phyloP scores from a whole-genome alignment of 179 eudicot species.

The Silene coronaria region DNA sequence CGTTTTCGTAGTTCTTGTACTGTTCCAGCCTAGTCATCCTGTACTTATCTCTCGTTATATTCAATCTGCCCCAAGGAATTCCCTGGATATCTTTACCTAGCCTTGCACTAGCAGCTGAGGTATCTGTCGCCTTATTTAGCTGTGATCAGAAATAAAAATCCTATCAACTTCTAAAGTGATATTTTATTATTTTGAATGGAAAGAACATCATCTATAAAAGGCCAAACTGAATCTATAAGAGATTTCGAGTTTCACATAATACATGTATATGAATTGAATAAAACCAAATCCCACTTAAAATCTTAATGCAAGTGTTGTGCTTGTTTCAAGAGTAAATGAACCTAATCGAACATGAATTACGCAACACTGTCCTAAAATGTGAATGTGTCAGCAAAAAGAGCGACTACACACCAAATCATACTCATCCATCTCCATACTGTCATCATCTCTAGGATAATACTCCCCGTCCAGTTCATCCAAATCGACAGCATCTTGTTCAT shows the following conservation, averaged over 20 bases:
- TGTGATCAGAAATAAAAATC: constrained; percentile 23
- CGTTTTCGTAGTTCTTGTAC: constrained; percentile 72
- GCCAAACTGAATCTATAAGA: not conserved
- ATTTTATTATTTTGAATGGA: not conserved
- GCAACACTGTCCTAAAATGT: too few species aligned
- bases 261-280: too few species aligned
- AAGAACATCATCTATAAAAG: too few species aligned
- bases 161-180: not conserved
- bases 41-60: constrained; percentile 63
- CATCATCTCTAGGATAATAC: constrained; percentile 36
- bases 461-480: constrained; percentile 48
- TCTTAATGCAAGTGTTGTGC: too few species aligned
- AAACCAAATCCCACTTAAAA: too few species aligned
- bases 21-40: constrained; percentile 68
- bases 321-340: too few species aligned
- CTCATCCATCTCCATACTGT: constrained; percentile 46
- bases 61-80: constrained; percentile 76
- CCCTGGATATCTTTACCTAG: constrained; percentile 91
- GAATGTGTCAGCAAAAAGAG: constrained; percentile 1
- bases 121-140: constrained; percentile 72
- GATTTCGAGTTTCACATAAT: too few species aligned
- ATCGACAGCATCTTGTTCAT: constrained; percentile 53
- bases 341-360: too few species aligned
- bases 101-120: constrained; percentile 74
- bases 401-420: constrained; percentile 54